A percentile compares a stretch with the other conserved stretches of the same genome.
These are phyloP conservation scores for Microcyclospora pomicola DNA, from an alignment of 2,329 filamentous ascomycete species.

Conservation along the genomic window DNA sequence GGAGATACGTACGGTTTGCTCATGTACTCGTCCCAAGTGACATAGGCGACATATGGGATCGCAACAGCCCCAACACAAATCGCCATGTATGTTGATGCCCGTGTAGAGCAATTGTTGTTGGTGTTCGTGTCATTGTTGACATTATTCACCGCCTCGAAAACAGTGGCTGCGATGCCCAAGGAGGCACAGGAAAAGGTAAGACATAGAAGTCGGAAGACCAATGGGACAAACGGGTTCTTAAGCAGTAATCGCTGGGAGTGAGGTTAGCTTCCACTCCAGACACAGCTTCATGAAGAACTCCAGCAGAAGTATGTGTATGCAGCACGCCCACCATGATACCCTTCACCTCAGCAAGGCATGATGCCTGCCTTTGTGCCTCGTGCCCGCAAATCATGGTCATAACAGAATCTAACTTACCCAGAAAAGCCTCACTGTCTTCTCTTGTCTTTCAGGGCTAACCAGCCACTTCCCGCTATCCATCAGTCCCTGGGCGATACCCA, in stretches of 20 bases:
- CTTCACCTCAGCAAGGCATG: too few species aligned
- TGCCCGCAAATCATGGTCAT: not conserved
- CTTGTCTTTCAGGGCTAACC: constrained; percentile 26
- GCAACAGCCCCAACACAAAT: constrained; percentile 81
- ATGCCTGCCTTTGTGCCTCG: too few species aligned
- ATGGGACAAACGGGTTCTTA: constrained; percentile 70
- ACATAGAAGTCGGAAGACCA: constrained; percentile 69
- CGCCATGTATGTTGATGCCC: constrained; percentile 66
- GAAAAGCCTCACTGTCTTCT: constrained; percentile 20
- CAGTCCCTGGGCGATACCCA: constrained; percentile 21
- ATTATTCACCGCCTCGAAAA: constrained; percentile 41
- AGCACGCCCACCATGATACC: too few species aligned
- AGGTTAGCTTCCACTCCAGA: constrained; percentile 1
- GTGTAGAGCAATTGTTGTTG: constrained; percentile 27
- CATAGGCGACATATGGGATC: constrained; percentile 79
- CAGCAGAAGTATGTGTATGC: too few species aligned
- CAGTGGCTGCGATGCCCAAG: constrained; percentile 61
- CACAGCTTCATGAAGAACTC: too few species aligned
- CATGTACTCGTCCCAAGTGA: constrained; percentile 93
- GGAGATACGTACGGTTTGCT: constrained; percentile 51
- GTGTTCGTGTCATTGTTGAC: constrained; percentile 22
- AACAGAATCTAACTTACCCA: constrained; percentile 15
- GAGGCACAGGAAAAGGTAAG: constrained; percentile 72
- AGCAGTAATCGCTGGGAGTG: constrained; percentile 44
- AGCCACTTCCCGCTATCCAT: constrained; percentile 26